Conservation (phyloP, 257 asterid genomes). For the Linaria vulgaris region DNA sequence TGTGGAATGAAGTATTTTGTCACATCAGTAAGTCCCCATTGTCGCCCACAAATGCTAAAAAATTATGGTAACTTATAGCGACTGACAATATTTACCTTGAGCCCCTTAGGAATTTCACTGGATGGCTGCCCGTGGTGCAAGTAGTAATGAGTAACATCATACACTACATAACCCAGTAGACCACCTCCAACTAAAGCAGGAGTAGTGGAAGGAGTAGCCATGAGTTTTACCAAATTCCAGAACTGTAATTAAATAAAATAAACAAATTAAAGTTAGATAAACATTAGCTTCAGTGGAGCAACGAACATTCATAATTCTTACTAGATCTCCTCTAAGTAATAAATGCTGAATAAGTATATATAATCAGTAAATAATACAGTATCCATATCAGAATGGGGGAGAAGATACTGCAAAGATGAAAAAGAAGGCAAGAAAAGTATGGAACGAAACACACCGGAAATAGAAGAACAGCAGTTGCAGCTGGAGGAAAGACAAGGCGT, state of each 20-base stretch:
- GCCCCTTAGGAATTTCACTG: conserved; percentile 48
- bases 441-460: conserved; percentile 49
- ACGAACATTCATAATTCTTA: too few species aligned
- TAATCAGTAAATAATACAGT: too few species aligned
- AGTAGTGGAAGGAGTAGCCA: conserved; percentile 54
- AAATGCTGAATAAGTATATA: too few species aligned
- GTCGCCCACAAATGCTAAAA: too few species aligned
- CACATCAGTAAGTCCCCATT: too few species aligned
- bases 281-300: too few species aligned
- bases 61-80: too few species aligned
- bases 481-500: conserved; percentile 84
- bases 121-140: conserved; percentile 89
- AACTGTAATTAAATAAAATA: conserved; percentile 47
- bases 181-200: conserved; percentile 88
- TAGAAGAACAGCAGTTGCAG: conserved; percentile 62
- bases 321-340: too few species aligned
- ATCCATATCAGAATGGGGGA: too few species aligned
- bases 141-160: conserved; percentile 87
- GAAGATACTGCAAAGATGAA: not conserved
- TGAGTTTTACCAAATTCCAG: conserved; percentile 50
- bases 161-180: conserved; percentile 79
- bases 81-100: conserved; percentile 51
- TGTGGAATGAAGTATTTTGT: too few species aligned
- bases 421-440: not conserved
- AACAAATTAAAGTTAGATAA: not conserved